These are phyloP conservation scores for Stygiomarasmius scandens DNA, from an alignment of 1,284 basidiomycete genomes.

Conservation along the genomic window DNA sequence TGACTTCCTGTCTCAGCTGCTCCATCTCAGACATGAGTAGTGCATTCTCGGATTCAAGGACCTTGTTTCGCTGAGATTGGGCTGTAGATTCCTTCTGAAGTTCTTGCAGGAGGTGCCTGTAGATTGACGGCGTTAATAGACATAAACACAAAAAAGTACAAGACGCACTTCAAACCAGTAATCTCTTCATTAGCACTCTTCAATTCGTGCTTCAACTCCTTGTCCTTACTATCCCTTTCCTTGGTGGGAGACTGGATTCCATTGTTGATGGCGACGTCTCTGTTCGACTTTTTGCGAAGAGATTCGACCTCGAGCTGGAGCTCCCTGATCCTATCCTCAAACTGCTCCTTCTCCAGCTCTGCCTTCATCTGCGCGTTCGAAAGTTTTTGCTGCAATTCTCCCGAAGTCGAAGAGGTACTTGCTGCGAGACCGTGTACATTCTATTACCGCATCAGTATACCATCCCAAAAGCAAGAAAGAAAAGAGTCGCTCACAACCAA, in stretches of 20 bases:
- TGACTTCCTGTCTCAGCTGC: constrained; percentile 77
- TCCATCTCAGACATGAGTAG: constrained; percentile 74
- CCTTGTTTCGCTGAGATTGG: constrained; percentile 58
- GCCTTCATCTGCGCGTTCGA: constrained; percentile 7
- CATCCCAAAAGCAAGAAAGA: not conserved
- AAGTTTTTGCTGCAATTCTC: constrained; percentile 28
- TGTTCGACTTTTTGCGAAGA: constrained; percentile 57
- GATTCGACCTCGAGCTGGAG: constrained; percentile 50
- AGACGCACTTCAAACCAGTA: constrained; percentile 75
- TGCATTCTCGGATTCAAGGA: constrained; percentile 77
- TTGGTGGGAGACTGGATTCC: constrained; percentile 36
- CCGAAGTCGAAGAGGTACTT: constrained; percentile 38
- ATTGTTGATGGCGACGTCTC: constrained; percentile 53
- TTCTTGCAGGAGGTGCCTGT: constrained; percentile 86
- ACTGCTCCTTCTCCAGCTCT: constrained; percentile 22
- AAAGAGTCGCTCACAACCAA: constrained; percentile 72
- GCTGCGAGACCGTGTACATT: constrained; percentile 55
- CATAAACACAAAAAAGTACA: too few relatives aligned
- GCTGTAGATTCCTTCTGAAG: constrained; percentile 67
- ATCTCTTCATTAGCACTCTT: constrained; percentile 62
- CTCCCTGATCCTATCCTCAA: constrained; percentile 10
- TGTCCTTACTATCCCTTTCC: constrained; percentile 24
- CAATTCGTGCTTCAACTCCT: constrained; percentile 41
- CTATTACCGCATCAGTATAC: constrained; percentile 38
- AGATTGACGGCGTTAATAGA: too few relatives aligned